Evolutionary conservation across 306 rosid species (phyloP).

Genomic region (Astragalus membranaceus): DNA sequence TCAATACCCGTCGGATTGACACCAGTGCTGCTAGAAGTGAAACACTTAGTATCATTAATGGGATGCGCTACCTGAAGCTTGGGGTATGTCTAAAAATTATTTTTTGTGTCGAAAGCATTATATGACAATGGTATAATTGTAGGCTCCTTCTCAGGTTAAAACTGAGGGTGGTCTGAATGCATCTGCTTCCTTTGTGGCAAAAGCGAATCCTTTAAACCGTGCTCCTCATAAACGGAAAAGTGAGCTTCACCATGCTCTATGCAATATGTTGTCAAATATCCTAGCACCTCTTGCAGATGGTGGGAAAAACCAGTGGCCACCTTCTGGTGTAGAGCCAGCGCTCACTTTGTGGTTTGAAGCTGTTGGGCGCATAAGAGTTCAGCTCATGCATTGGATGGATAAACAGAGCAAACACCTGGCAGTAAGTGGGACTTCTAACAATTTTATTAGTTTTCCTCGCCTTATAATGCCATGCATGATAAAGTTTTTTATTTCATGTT

Average conservation of each 20-base stretch:
- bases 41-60: slow-evolving; percentile 90
- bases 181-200: slow-evolving; percentile 98
- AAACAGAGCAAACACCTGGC: slow-evolving; percentile 97
- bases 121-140: slow-evolving; percentile 27
- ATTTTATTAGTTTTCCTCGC: slow-evolving; percentile 6
- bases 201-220: slow-evolving; percentile 97
- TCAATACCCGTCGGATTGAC: slow-evolving; percentile 83
- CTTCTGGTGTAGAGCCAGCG: slow-evolving; percentile 93
- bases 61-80: slow-evolving; percentile 97
- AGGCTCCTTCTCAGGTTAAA: slow-evolving; percentile 66
- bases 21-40: slow-evolving; percentile 91
- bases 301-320: slow-evolving; percentile 98
- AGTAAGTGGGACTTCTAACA: slow-evolving; percentile 40
- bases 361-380: slow-evolving; percentile 88
- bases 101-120: slow-evolving; percentile 16
- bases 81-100: slow-evolving; percentile 63
- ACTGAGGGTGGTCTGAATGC: slow-evolving; percentile 99
- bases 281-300: slow-evolving; percentile 98
- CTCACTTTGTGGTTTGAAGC: slow-evolving; percentile 96
- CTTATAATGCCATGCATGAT: slow-evolving; percentile 1
- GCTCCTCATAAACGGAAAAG: slow-evolving; percentile 94
- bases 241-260: slow-evolving; percentile 94
- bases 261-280: slow-evolving; percentile 95
- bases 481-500: slow-evolving; percentile 1
- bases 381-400: slow-evolving; percentile 92